These are phyloP conservation scores for Penicillium samsonianum DNA, from an alignment of 495 filamentous ascomycete genomes.

Conservation along the genomic window DNA sequence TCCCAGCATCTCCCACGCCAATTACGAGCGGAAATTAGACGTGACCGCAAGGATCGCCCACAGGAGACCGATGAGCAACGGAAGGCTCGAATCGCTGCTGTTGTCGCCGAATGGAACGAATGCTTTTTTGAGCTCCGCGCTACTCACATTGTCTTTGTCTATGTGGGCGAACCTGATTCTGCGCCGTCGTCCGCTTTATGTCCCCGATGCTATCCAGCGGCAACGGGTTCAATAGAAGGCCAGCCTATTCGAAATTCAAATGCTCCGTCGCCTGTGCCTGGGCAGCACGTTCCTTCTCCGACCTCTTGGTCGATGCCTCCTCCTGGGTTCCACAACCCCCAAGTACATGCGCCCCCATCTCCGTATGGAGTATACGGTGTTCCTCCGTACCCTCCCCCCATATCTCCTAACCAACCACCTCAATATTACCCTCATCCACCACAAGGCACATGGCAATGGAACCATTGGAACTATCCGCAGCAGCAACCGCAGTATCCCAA, in stretches of 20 bases:
- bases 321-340: slow-evolving; percentile 22
- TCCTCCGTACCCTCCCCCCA: slow-evolving; percentile 16
- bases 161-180: slow-evolving; percentile 40
- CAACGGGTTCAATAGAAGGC: slow-evolving; percentile 28
- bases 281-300: slow-evolving; percentile 20
- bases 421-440: slow-evolving; percentile 30
- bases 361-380: slow-evolving; percentile 24
- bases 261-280: slow-evolving; percentile 18
- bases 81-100: slow-evolving; percentile 40
- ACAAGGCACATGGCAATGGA: slow-evolving; percentile 38
- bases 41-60: slow-evolving; percentile 46
- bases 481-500: slow-evolving; percentile 31
- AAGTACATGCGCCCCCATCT: slow-evolving; percentile 5
- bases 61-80: slow-evolving; percentile 49
- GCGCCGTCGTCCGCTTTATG: slow-evolving; percentile 47
- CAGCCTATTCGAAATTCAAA: slow-evolving; percentile 13
- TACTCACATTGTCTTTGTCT: slow-evolving; percentile 39
- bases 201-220: slow-evolving; percentile 47
- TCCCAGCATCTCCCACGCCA: slow-evolving; percentile 45
- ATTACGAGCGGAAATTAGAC: slow-evolving; percentile 42
- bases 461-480: slow-evolving; percentile 28
- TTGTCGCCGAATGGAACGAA: slow-evolving; percentile 55
- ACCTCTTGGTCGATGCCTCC: slow-evolving; percentile 21
- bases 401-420: slow-evolving; percentile 30
- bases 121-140: slow-evolving; percentile 51